Conservation (phyloP, 192 early-diverging fungal species). For the Rhizophagus prolifer region DNA sequence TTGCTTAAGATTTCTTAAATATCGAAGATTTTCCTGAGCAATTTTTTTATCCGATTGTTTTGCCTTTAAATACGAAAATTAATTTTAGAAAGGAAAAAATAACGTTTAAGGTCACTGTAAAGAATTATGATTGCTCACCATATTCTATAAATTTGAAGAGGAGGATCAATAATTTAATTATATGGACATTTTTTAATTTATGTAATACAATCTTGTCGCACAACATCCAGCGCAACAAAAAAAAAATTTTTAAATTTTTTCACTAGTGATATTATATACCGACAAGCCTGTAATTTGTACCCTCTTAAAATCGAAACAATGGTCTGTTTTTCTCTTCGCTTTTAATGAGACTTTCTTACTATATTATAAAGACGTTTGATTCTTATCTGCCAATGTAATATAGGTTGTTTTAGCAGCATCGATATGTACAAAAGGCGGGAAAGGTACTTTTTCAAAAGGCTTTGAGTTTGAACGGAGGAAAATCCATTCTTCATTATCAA, state of each 20-base stretch:
- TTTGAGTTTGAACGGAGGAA: no score
- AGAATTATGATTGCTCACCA: neutral
- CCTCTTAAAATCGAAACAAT: neutral
- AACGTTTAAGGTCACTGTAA: neutral
- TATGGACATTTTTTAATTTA: no score
- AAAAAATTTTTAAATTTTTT: no score
- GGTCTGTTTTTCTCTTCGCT: neutral
- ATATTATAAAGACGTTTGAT: neutral
- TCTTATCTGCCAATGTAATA: neutral
- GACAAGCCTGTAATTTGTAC: neutral
- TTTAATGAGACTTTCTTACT: neutral
- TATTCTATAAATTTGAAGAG: no score
- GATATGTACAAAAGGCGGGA: slow-evolving; percentile 89
- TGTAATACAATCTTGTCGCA: no score
- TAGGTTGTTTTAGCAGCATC: slow-evolving; percentile 92
- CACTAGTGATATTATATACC: neutral
- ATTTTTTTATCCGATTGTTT: slow-evolving; percentile 14
- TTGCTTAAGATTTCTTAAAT: neutral
- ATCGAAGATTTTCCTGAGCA: slow-evolving; percentile 11
- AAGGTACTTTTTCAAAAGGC: no score
- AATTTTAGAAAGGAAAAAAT: neutral
- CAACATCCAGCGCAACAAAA: no score
- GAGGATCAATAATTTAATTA: no score
- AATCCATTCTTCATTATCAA: neutral
- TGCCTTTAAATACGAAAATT: neutral